A percentile compares a stretch with the other conserved stretches of the same genome.
phyloP scores from a whole-genome alignment of 352 stramenopile genomes.

The Pythium insidiosum region DNA sequence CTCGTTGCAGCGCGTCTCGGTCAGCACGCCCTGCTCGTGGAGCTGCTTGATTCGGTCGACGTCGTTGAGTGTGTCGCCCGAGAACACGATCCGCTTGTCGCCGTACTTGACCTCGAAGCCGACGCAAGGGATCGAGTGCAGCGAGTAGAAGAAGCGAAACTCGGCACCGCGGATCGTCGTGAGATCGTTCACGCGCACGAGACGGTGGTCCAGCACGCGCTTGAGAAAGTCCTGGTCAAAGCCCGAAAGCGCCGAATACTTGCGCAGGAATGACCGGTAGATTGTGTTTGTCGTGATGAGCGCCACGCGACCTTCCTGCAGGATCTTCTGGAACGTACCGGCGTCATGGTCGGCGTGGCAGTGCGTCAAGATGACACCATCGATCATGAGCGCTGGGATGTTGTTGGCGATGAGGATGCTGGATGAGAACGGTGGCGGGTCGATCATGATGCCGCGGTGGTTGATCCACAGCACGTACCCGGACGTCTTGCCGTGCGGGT shows the following conservation, averaged over 20 bases:
- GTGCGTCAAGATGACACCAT: constrained; percentile 95
- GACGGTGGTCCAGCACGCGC: constrained; percentile 87
- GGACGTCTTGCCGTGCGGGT: constrained; percentile 90
- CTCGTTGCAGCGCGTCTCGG: constrained; percentile 75
- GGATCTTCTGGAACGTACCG: constrained; percentile 95
- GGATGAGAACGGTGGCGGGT: constrained; percentile 90
- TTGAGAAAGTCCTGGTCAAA: constrained; percentile 88
- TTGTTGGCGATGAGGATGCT: constrained; percentile 82
- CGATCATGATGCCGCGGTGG: constrained; percentile 94
- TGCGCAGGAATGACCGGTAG: constrained; percentile 94
- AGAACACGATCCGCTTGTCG: constrained; percentile 94
- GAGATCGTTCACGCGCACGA: constrained; percentile 90
- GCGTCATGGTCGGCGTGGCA: constrained; percentile 96
- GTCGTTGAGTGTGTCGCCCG: constrained; percentile 93
- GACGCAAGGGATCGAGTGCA: constrained; percentile 95
- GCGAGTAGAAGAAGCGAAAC: constrained; percentile 95
- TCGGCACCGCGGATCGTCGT: constrained; percentile 90
- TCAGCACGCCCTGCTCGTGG: constrained; percentile 81
- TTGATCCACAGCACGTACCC: constrained; percentile 98
- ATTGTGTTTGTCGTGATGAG: constrained; percentile 96
- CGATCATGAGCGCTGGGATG: constrained; percentile 90
- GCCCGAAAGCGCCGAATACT: constrained; percentile 93
- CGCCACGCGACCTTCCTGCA: constrained; percentile 90
- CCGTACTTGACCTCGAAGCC: constrained; percentile 92
- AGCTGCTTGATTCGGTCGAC: constrained; percentile 84